Conservation (phyloP, 78 protist genomes). For the Monosiga brevicollis region DNA sequence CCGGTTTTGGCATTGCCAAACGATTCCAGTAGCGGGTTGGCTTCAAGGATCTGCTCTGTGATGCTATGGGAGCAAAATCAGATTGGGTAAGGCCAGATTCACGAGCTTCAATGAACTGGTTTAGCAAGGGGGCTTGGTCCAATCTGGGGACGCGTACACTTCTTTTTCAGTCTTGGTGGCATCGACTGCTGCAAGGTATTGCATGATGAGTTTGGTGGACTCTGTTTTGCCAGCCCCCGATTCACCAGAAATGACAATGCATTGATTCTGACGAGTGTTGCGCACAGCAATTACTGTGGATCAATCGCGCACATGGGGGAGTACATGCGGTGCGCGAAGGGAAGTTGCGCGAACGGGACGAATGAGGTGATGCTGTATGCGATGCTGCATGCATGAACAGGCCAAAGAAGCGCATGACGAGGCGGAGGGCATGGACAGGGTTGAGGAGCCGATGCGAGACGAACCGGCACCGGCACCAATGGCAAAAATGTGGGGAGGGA, state of each 20-base stretch:
- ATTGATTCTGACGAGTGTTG: conserved; percentile 33
- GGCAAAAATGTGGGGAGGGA: conserved; percentile 74
- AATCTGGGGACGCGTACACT: too few species aligned
- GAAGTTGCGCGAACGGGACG: background rate
- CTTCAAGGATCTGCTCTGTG: conserved; percentile 40
- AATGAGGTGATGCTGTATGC: background rate
- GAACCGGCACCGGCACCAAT: conserved; percentile 53
- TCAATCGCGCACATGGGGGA: background rate
- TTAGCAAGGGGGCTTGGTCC: too few species aligned
- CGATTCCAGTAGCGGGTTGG: conserved; percentile 53
- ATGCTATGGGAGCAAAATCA: too few species aligned
- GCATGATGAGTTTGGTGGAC: conserved; percentile 46
- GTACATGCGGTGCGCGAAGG: background rate
- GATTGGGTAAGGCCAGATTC: too few species aligned
- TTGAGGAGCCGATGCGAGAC: background rate
- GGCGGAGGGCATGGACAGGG: background rate
- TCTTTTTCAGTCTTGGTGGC: too few species aligned
- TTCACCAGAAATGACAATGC: conserved; percentile 49
- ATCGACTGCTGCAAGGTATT: background rate
- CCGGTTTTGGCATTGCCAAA: conserved; percentile 35
- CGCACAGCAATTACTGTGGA: background rate
- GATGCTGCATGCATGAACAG: background rate
- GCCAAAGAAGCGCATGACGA: background rate
- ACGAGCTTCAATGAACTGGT: too few species aligned
- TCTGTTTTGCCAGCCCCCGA: conserved; percentile 76